A percentile compares a stretch with the other conserved stretches of the same genome.
These are phyloP conservation scores for Phytopythium kandeliae DNA, from an alignment of 352 stramenopile species.

Conservation along the genomic window DNA sequence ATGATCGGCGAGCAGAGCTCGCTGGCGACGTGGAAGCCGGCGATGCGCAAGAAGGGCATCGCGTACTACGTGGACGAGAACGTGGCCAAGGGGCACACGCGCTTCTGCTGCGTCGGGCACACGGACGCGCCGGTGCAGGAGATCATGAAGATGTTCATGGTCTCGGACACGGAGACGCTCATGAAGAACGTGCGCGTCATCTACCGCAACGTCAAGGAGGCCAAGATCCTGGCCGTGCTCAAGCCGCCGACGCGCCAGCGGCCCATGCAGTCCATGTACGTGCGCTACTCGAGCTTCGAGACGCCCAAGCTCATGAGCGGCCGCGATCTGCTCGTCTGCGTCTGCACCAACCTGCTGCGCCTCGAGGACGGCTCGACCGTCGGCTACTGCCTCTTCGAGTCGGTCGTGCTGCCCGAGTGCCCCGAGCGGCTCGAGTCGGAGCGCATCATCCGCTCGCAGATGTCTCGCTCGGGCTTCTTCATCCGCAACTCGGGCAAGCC, in stretches of 20 bases:
- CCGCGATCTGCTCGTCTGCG: constrained; percentile 27
- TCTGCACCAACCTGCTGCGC: constrained; percentile 21
- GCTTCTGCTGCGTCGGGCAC: constrained; percentile 44
- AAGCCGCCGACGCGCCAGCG: constrained; percentile 12
- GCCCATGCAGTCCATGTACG: constrained; percentile 24
- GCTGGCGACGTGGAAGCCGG: constrained; percentile 21
- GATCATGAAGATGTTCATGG: constrained; percentile 45
- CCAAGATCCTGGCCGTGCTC: constrained; percentile 38
- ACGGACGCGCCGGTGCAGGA: constrained; percentile 28
- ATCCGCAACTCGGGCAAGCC: constrained; percentile 27
- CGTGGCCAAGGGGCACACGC: constrained; percentile 24
- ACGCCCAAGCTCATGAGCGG: constrained; percentile 32
- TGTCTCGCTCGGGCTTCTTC: constrained; percentile 40
- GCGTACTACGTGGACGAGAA: constrained; percentile 43
- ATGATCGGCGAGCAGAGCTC: constrained; percentile 15
- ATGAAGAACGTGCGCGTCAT: constrained; percentile 42
- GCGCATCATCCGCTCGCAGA: constrained; percentile 30
- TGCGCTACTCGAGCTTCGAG: constrained; percentile 31
- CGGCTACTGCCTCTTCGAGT: constrained; percentile 57
- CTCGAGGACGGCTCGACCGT: constrained; percentile 27
- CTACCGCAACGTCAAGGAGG: constrained; percentile 44
- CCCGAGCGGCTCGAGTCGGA: constrained; percentile 19
- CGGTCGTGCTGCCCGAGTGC: constrained; percentile 33
- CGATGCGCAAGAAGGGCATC: constrained; percentile 28
- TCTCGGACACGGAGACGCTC: constrained; percentile 30